Evolutionary conservation across 306 rosid genomes (phyloP), one percentile per base, ranked within the genome.

Genomic region (Cicer judaicum): DNA sequence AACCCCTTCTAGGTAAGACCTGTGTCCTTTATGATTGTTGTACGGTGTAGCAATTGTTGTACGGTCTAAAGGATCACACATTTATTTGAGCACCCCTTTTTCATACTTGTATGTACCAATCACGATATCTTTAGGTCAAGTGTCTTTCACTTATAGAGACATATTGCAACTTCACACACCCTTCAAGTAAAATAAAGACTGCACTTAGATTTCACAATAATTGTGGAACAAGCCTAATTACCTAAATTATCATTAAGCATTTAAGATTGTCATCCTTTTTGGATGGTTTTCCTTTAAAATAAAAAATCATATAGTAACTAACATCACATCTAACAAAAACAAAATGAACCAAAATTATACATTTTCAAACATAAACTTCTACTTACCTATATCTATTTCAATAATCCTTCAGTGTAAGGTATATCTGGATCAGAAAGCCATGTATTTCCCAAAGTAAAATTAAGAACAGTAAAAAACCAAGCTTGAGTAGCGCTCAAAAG

Each of bases 391-490:
- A 75, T 77, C 78, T 78, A 82, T 8, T 75, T 72, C 1, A 83
- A 18, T 18, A 91, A 74, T 14, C 96, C 97, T 62, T 63, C 84
- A 34, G 55, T 9, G 24, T 74, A 92, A 14, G 98, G 98, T 65
- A 90, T 83, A 70, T 87, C 89, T 0, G 91, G 84, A 15, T 81
- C 44, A 62, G 91, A 93, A 86, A 92, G 76, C 98, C 98, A 92
- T 13, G 89, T 84, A 36, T 84, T 43, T 29, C 90, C 96, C 75
- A 84, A n/a, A 0, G 90, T 88, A 70, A 92, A 85, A 18, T 85
- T 88, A 54, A 53, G 66, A 5, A 92, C 91, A 0, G 98, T 92
- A 10, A 92, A 92, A 64, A 88, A 85, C 66, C 78, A 57, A 76
- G 96, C 98, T 53, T 87, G 86, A 13, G 90, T 55, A 49, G 68